phyloP scores from a whole-genome alignment of 768 basidiomycete species.

The Calocybe gangraenosa region DNA sequence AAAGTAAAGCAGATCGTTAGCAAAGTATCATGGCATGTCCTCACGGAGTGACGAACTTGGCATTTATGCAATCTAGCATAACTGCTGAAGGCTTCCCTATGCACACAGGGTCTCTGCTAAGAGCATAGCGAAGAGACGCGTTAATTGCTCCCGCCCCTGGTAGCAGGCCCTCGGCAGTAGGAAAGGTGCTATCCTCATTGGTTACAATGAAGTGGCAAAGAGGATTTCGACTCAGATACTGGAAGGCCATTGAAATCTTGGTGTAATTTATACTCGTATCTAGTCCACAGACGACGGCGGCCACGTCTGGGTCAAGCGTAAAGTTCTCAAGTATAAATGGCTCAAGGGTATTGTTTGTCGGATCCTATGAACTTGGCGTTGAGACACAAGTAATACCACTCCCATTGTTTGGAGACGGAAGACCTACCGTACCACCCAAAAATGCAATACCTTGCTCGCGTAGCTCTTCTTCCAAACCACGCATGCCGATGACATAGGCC shows the following conservation, averaged over 20 bases:
- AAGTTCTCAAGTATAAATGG: constrained; percentile 66
- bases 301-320: constrained; percentile 70
- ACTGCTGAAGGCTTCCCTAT: constrained; percentile 87
- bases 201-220: constrained; percentile 85
- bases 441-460: constrained; percentile 77
- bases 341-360: constrained; percentile 72
- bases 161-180: constrained; percentile 62
- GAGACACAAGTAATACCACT: too few relatives aligned
- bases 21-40: not conserved
- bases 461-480: constrained; percentile 90
- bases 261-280: constrained; percentile 89
- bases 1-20: constrained; percentile 14
- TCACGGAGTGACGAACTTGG: constrained; percentile 39
- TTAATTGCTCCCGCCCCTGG: constrained; percentile 86
- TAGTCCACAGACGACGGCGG: constrained; percentile 93
- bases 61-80: constrained; percentile 91
- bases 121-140: constrained; percentile 73
- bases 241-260: constrained; percentile 89
- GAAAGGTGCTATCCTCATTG: constrained; percentile 92
- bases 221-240: constrained; percentile 79
- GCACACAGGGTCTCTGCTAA: constrained; percentile 65
- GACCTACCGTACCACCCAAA: constrained; percentile 82
- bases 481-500: constrained; percentile 93
- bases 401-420: too few relatives aligned
- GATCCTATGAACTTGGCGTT: too few relatives aligned